Evolutionary conservation across 768 basidiomycete genomes (phyloP), one percentile per base, ranked within the genome.

Genomic region (Lepiota venenata): DNA sequence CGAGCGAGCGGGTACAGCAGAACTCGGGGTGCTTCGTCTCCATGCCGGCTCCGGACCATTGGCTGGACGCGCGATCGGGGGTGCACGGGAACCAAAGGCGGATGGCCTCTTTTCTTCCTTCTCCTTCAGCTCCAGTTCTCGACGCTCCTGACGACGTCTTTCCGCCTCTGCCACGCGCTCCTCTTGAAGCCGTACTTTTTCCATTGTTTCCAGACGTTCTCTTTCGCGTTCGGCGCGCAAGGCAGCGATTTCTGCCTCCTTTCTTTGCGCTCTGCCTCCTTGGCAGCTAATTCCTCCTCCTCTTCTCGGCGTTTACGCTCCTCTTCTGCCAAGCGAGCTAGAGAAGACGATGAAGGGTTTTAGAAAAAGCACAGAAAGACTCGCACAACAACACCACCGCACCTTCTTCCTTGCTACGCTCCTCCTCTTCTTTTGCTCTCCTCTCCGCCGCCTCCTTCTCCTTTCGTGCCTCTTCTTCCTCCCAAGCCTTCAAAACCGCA

Each of bases 141-240:
- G 80, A 39, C 80, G 80, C 15, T 71, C 63, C 22, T 22, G 56
- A 20, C 71, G 36, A 55, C 77, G 73, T 49, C 72, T 73, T 69
- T 80, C 80, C 1, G 88, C 87, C 56, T 89, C 87, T n/a, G 85
- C 83, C 61, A 88, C 89, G 37, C 85, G 79, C 60, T 84, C 79
- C 11, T 69, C 71, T 58, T 82, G 87, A 47, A 76, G 70, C n/a
- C 79, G 81, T 1, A 82, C 83, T 22, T 78, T 68, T 52, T 88
- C 84, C 12, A 68, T 15, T 0, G 74, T 75, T 14, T 77, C 81
- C 14, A 77, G 77, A 38, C 80, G 76, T 52, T 80, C 78, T 22
- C 62, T 70, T 49, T 79, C 76, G 21, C 78, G 83, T 43, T 77
- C 64, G 53, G 78, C 81, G 46, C 87, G 86, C 22, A 70, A 57